These are phyloP conservation scores for Leptographium radiaticola DNA, from an alignment of 2,329 filamentous ascomycete species.

Conservation along the genomic window DNA sequence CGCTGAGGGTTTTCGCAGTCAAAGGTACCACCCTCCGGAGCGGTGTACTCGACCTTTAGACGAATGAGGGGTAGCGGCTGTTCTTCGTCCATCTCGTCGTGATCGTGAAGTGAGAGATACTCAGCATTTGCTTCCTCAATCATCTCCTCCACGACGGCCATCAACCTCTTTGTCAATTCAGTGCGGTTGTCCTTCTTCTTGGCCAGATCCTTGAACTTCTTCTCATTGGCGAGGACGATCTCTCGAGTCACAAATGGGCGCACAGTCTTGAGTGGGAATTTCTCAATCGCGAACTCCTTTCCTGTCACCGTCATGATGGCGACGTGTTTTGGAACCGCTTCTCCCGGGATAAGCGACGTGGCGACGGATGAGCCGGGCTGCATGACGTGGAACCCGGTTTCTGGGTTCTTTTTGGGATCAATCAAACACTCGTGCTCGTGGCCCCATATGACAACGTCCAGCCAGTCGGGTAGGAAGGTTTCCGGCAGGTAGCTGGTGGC, in stretches of 20 bases:
- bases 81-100: slow-evolving; percentile 43
- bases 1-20: slow-evolving; percentile 92
- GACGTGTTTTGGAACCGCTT: slow-evolving; percentile 84
- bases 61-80: slow-evolving; percentile 73
- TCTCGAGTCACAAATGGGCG: slow-evolving; percentile 84
- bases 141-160: slow-evolving; percentile 68
- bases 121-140: slow-evolving; percentile 72
- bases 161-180: slow-evolving; percentile 65
- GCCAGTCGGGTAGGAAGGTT: slow-evolving; percentile 78
- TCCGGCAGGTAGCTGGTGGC: slow-evolving; percentile 91
- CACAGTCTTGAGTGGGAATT: slow-evolving; percentile 74
- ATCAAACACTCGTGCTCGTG: slow-evolving; percentile 96
- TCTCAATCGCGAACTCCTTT: slow-evolving; percentile 65
- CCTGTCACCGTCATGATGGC: slow-evolving; percentile 75
- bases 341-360: slow-evolving; percentile 79
- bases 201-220: slow-evolving; percentile 63
- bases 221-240: slow-evolving; percentile 62
- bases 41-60: slow-evolving; percentile 80
- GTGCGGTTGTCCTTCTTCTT: slow-evolving; percentile 72
- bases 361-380: slow-evolving; percentile 94
- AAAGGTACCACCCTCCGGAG: slow-evolving; percentile 72
- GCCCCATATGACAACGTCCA: slow-evolving; percentile 90
- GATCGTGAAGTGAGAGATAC: slow-evolving; percentile 65
- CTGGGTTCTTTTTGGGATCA: slow-evolving; percentile 67
- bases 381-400: slow-evolving; percentile 90